phyloP scores from a whole-genome alignment of 1,284 basidiomycete species.

The Ceratobasidium sp. region DNA sequence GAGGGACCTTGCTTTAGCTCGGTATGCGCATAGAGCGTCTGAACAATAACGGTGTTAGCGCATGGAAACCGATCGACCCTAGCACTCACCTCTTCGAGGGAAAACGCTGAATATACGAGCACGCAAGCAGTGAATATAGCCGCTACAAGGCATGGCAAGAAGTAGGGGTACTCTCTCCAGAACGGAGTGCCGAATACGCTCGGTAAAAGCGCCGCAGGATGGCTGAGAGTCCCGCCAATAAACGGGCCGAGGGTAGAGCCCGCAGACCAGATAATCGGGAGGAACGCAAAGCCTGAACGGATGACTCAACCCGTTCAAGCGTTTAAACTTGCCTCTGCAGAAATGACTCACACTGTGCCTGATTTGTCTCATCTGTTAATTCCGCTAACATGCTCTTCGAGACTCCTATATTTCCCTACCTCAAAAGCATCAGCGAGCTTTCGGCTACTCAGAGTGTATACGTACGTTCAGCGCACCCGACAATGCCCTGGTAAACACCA shows the following conservation, averaged over 20 bases:
- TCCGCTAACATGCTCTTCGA: constrained; percentile 49
- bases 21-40: background rate
- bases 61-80: background rate
- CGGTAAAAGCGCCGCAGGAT: constrained; percentile 46
- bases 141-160: constrained; percentile 46
- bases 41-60: background rate
- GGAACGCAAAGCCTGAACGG: constrained; percentile 45
- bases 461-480: constrained; percentile 49
- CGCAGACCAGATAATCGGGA: constrained; percentile 47
- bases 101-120: constrained; percentile 7
- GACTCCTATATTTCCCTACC: constrained; percentile 50
- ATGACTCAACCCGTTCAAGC: constrained; percentile 25
- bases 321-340: background rate
- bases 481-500: constrained; percentile 50
- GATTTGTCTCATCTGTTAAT: constrained; percentile 49
- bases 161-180: constrained; percentile 48
- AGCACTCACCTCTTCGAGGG: constrained; percentile 36
- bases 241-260: constrained; percentile 45
- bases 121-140: constrained; percentile 12
- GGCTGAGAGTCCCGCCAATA: constrained; percentile 47
- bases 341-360: constrained; percentile 47
- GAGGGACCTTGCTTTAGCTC: background rate
- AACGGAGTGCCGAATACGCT: constrained; percentile 45
- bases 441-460: background rate
- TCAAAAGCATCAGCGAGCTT: background rate